Evolutionary conservation across 495 filamentous ascomycete genomes (phyloP).

Genomic region (Collariella sp.): DNA sequence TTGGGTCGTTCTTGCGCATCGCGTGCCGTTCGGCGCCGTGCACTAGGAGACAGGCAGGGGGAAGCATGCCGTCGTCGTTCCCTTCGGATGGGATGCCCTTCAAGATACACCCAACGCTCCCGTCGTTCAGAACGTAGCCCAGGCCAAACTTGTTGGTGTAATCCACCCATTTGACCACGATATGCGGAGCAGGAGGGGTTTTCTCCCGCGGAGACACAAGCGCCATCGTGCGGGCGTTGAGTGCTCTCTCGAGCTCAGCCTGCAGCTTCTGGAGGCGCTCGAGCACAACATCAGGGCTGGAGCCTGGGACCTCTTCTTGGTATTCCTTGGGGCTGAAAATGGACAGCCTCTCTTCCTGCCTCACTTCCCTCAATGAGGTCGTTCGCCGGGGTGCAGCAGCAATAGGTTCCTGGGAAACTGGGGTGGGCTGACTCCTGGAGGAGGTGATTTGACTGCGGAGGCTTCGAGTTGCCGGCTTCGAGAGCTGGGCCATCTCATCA

Average conservation of each 20-base stretch:
- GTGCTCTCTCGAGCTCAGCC: conserved; percentile 46
- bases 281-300: conserved; percentile 45
- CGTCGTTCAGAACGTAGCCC: conserved; percentile 78
- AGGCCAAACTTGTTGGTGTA: conserved; percentile 86
- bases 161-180: conserved; percentile 90
- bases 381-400: neutral
- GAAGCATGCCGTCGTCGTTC: conserved; percentile 42
- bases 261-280: conserved; percentile 42
- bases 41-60: conserved; percentile 59
- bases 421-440: conserved; percentile 14
- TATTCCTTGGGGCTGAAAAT: conserved; percentile 46
- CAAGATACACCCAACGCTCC: conserved; percentile 74
- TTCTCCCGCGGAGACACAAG: conserved; percentile 35
- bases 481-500: conserved; percentile 13
- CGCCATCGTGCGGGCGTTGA: conserved; percentile 46
- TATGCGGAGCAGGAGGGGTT: conserved; percentile 37
- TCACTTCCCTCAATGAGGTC: conserved; percentile 4
- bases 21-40: conserved; percentile 55
- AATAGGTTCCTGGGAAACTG: neutral
- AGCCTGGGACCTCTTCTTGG: conserved; percentile 38
- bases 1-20: conserved; percentile 44
- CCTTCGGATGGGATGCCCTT: conserved; percentile 46
- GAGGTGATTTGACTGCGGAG: conserved; percentile 21
- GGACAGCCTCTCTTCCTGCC: conserved; percentile 23
- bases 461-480: conserved; percentile 17